Base-by-base conservation (phyloP, 2,329 filamentous ascomycete species). In the Penicillium sp. region DNA sequence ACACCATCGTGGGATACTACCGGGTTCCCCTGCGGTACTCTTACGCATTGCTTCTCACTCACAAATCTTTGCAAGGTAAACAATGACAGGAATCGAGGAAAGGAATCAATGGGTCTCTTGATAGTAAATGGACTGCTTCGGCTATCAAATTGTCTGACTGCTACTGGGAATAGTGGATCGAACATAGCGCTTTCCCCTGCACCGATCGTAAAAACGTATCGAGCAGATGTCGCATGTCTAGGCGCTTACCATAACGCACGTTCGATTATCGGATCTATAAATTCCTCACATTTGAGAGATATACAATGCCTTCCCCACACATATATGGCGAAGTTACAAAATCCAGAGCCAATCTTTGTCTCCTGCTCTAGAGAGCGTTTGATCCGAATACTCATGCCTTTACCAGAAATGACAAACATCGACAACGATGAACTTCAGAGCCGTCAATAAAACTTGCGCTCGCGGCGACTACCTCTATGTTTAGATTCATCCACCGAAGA, bases 381-480 rank as follows among this genome's bases (percentile, higher is more conserved):
- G 10, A 10, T 12, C 28, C 28, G 1, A 1, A 29, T 29, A 29
- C 18, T 21, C 18, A 21, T 21, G 18, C 18, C 18, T 21, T 21
- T 21, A 3, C 3, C 18, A 21, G 18, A 3, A 21, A 21, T 21
- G 18, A 21, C 18, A 21, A 21, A 3, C n/a, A 21, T 2, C 46
- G 2, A 53, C 55, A 6, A 52, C 46, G 15, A 58, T 56, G 49
- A 53, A 53, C 16, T 36, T 38, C 36, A 45, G 54, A 16, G 54
- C 49, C 4, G 51, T 56, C 6, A 38, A 31, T 4, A 47, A 56
- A 2, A 50, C 53, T 15, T 56, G 53, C 5, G 47, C 38, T 15
- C 50, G 44, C 8, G 43, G 47, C 16, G 47, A 56, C 15, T 42
- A 33, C 12, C 50, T 56, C n/a, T 56, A 51, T 31, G 47, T 56